Evolutionary conservation across 192 early-diverging fungal genomes (phyloP), one percentile per base, ranked within the genome.

Genomic region (Coemansia umbellata): DNA sequence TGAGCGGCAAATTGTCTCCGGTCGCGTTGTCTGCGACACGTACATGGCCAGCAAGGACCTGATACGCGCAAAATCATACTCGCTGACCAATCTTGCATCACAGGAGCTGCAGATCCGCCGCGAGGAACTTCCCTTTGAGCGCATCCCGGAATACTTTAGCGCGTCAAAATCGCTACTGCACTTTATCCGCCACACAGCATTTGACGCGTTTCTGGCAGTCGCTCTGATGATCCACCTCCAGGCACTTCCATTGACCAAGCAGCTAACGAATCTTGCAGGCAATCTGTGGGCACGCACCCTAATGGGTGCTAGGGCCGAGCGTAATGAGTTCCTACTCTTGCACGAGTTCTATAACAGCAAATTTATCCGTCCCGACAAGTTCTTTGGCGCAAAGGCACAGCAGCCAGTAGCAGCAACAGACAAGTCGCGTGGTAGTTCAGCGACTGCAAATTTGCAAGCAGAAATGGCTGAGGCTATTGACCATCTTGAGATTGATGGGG

Each of bases 291-390:
- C 91, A 8, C 79, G 87, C 47, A 95, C 95, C 1, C 79, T 99
- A 67, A 82, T 81, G 43, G 92, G 92, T 23, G 91, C 86, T 17
- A 80, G 94, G 37, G 90, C 94, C 11, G 94, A 97, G 55, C 84
- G 95, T 37, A 98, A 98, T 65, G 97, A 98, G 73, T 94, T 79
- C 50, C 79, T 99, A 8, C 63, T 99, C 17, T 66, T 99, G 13
- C 97, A 99, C 68, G 94, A 97, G 69, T 99, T 99, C 66, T 91
- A 96, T 60, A 76, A 81, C 32, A 78, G 76, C 47, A 94, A 94
- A 53, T 99, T 85, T 53, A 89, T 99, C 27, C 89, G 90, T 36
- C 97, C 97, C 0, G 95, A 99, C 52, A 91, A 89, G 49, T 49
- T 74, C 33, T 62, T 63, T 37, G 47, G 42, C 36, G 37, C 21